Evolutionary conservation across 2,329 filamentous ascomycete genomes (phyloP), one percentile per base, ranked within the genome.

Genomic region (Thelonectria rubi): DNA sequence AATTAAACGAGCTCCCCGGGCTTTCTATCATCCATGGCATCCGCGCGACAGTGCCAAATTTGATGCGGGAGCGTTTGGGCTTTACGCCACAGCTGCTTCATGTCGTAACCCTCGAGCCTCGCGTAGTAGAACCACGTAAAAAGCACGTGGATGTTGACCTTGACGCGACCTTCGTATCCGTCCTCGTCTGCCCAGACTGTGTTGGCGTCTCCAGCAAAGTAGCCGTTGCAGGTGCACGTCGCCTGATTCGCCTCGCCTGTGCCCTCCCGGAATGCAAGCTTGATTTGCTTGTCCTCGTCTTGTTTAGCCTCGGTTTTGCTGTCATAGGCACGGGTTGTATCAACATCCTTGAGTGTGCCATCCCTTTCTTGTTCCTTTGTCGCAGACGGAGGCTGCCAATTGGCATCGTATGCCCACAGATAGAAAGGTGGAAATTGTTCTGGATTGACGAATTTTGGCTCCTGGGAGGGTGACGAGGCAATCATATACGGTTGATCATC

Each of bases 121-220:
- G 59, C 59, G n/a, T 62, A 58, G 48, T 62, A 62, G 37, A 62
- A 49, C 59, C 54, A 62, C 4, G 30, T 24, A 24, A 50, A 54
- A 8, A 58, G 11, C 10, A 7, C 45, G 15, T 24, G 7, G 24
- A 58, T 49, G 10, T 46, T 11, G 37, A 50, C 37, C 15, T 54
- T 62, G 45, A 62, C 42, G 10, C 54, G 48, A 3, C 59, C 49
- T 20, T 58, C 30, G 6, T 62, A 62, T 20, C 59, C 54, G 20
- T 62, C 54, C 14, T 50, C 53, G 10, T 57, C 58, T 17, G 53
- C 53, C 5, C 3, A 20, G 14, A 47, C 45, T n/a, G 21, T 47
- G 20, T 47, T 47, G n/a, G 45, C 45, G 9, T 47, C 45, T n/a
- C 45, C 45, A 47, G 39, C 7, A 18, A 42, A 42, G 39, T 15